A percentile compares a stretch with the other conserved stretches of the same genome.
Evolutionary conservation across 306 rosid genomes (phyloP).

Genomic region (Coriaria nepalensis): DNA sequence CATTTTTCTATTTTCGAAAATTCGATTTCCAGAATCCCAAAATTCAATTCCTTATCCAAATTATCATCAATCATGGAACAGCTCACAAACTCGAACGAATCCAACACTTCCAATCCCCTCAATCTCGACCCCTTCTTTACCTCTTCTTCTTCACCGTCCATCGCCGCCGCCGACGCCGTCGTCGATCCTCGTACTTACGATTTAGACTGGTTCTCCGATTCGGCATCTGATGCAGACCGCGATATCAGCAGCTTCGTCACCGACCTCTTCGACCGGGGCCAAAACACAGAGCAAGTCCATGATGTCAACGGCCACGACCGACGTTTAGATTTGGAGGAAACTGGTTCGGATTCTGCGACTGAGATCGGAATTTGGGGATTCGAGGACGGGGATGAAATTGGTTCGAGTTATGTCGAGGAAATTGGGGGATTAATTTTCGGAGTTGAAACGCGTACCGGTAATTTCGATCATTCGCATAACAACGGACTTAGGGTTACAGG

Average conservation of each 20-base stretch:
- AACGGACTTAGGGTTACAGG: conserved; percentile 49
- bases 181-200: conserved; percentile 21
- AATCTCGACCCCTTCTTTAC: conserved; percentile 20
- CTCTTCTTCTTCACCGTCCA: background rate
- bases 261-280: conserved; percentile 44
- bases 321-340: conserved; percentile 20
- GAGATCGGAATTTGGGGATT: conserved; percentile 22
- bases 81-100: no score
- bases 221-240: conserved; percentile 46
- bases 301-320: conserved; percentile 1
- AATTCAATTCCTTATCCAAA: no score
- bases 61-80: no score
- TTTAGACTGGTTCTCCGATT: conserved; percentile 30
- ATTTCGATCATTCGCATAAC: conserved; percentile 11
- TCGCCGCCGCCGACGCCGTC: conserved; percentile 23
- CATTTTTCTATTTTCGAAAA: no score
- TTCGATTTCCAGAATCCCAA: no score
- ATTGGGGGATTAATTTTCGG: conserved; percentile 23
- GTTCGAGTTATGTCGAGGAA: conserved; percentile 15
- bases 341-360: conserved; percentile 22
- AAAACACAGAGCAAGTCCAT: conserved; percentile 13
- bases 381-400: conserved; percentile 18
- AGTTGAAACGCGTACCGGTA: conserved; percentile 16
- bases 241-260: conserved; percentile 59
- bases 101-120: conserved; percentile 9